Base-by-base conservation (phyloP, 2,329 filamentous ascomycete species). In the Beauveria sp. region DNA sequence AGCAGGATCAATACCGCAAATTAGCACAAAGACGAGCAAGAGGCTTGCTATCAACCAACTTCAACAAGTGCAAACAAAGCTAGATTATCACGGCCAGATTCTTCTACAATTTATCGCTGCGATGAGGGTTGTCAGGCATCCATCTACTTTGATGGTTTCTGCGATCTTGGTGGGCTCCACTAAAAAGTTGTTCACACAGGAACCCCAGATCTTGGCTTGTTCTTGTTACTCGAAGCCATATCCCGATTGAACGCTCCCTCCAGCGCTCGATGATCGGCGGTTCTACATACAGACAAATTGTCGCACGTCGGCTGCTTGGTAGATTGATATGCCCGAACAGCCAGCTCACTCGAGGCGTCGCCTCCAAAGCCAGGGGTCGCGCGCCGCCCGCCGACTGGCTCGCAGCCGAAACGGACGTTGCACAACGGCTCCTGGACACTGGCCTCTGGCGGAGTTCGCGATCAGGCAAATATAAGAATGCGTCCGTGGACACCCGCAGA, bases 401-500 rank as follows among this genome's bases (percentile, higher is more conserved):
- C 5, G 46, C 14, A 18, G 58, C 43, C 22, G 43, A 60, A 43
- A 54, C 50, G 26, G 28, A 26, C 9, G 43, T 68, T n/a, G 68
- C 70, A 22, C 54, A 65, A 28, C 59, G 65, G 50, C 72, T 75
- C 8, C 45, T 64, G 5, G 52, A 67, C 10, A 70, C 66, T 3
- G 66, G 66, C 1, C 63, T 71, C 18, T 75, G 73, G 73, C 63
- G 50, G 0, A 38, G 65, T 14, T 16, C 40, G 26, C 50, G 51
- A 22, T 40, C 51, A 9, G 50, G 58, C 42, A 2, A n/a, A 16
- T 38, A 40, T 5, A 5, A n/a, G n/a, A 54, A 45, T 1, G 18
- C 50, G 9, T 49, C 57, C 1, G 53, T 68, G n/a, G 73, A 75
- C 34, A 68, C 69, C 22, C 65, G 70, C 61, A 72, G 84, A 24